Percentiles rank a stretch among this genome's conserved stretches.
Conservation (phyloP, 768 basidiomycete genomes). For the Vishniacozyma victoriae region DNA sequence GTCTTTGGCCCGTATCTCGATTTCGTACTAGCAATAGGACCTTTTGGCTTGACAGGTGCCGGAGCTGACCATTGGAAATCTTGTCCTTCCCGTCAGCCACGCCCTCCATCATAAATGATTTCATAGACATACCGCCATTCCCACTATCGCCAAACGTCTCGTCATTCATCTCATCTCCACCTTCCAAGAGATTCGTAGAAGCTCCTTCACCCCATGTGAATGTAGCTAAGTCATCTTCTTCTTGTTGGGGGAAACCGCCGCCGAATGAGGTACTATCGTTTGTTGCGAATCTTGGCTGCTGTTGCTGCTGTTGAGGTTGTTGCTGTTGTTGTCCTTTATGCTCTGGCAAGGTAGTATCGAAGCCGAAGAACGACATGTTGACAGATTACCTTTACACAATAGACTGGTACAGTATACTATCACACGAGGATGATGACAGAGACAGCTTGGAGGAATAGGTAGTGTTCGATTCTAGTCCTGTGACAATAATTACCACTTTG, state of each 20-base stretch:
- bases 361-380: slow-evolving; percentile 47
- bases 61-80: slow-evolving; percentile 41
- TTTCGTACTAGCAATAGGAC: slow-evolving; percentile 30
- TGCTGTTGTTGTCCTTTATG: slow-evolving; percentile 9
- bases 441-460: too few relatives aligned
- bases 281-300: slow-evolving; percentile 13
- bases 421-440: too few relatives aligned
- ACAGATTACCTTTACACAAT: too few relatives aligned
- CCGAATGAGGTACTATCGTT: slow-evolving; percentile 19
- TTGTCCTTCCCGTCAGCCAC: slow-evolving; percentile 18
- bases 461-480: too few relatives aligned
- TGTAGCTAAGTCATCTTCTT: slow-evolving; percentile 74
- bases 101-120: background rate
- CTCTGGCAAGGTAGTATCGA: slow-evolving; percentile 42
- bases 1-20: slow-evolving; percentile 34
- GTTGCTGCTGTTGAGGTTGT: slow-evolving; percentile 3
- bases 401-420: too few relatives aligned
- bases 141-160: slow-evolving; percentile 82
- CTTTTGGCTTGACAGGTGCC: slow-evolving; percentile 7
- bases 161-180: slow-evolving; percentile 87
- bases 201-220: slow-evolving; percentile 92
- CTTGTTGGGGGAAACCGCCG: slow-evolving; percentile 18
- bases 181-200: slow-evolving; percentile 66
- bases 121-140: slow-evolving; percentile 60
- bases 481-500: too few relatives aligned